Evolutionary conservation across 2,329 filamentous ascomycete genomes (phyloP).

Genomic region (Didymella arachidicola): DNA sequence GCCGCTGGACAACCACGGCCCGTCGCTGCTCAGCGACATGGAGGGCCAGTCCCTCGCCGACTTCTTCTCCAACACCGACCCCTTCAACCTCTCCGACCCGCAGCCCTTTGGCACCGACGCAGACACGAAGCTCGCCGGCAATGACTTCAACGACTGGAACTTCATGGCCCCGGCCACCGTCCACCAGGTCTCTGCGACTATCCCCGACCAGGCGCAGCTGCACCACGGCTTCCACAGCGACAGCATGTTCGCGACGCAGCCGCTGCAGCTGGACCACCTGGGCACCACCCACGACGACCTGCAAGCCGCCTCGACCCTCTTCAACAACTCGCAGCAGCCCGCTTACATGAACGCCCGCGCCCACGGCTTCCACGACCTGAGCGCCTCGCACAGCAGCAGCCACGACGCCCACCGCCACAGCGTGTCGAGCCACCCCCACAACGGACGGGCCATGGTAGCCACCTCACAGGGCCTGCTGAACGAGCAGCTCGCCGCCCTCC

Average conservation of each 20-base stretch:
- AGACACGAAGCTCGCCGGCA: conserved; percentile 35
- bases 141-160: conserved; percentile 40
- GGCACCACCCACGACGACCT: conserved; percentile 42
- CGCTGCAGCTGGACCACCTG: conserved; percentile 25
- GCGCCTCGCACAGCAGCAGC: conserved; percentile 34
- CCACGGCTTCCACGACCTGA: conserved; percentile 31
- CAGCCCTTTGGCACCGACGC: conserved; percentile 21
- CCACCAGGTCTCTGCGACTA: conserved; percentile 46
- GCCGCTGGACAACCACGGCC: conserved; percentile 30
- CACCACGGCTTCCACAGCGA: conserved; percentile 40
- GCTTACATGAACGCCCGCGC: conserved; percentile 19
- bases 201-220: conserved; percentile 44
- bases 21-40: conserved; percentile 43
- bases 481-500: conserved; percentile 41
- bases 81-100: conserved; percentile 34
- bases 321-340: conserved; percentile 42
- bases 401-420: conserved; percentile 18
- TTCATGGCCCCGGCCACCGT: conserved; percentile 44
- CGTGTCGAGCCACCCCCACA: conserved; percentile 7
- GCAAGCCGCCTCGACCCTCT: conserved; percentile 45
- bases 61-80: conserved; percentile 46
- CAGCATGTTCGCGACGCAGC: conserved; percentile 23
- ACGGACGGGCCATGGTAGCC: conserved; percentile 28
- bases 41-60: conserved; percentile 42
- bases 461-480: conserved; percentile 38